phyloP scores from a whole-genome alignment of 495 filamentous ascomycete species.

The Aspergillus baeticus region DNA sequence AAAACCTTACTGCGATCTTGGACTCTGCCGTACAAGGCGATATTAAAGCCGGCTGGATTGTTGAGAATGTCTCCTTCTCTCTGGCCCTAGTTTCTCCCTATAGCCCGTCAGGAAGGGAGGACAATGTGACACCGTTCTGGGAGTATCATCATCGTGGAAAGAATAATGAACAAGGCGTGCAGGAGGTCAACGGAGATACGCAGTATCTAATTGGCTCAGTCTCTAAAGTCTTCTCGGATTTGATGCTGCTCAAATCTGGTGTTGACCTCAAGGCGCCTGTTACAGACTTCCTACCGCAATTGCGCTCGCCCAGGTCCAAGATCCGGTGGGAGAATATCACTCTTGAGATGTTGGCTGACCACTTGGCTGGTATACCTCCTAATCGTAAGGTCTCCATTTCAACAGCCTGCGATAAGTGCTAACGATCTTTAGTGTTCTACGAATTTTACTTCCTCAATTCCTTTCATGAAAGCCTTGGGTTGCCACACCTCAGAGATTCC shows the following conservation, averaged over 20 bases:
- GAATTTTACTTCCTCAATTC: slow-evolving; percentile 15
- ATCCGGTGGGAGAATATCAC: slow-evolving; percentile 18
- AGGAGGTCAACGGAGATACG: slow-evolving; percentile 5
- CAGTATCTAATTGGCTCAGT: slow-evolving; percentile 21
- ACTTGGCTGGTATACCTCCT: slow-evolving; percentile 16
- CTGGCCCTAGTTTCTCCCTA: slow-evolving; percentile 11
- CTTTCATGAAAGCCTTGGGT: slow-evolving; percentile 11
- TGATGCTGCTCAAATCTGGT: slow-evolving; percentile 17
- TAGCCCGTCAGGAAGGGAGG: neutral
- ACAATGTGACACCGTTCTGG: slow-evolving; percentile 11
- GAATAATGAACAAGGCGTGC: slow-evolving; percentile 1
- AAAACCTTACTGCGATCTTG: neutral
- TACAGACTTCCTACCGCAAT: slow-evolving; percentile 15
- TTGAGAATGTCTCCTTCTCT: slow-evolving; percentile 17
- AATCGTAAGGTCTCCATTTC: slow-evolving; percentile 4
- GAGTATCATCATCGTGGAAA: slow-evolving; percentile 20
- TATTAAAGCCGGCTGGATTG: slow-evolving; percentile 16
- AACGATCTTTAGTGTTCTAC: slow-evolving; percentile 3
- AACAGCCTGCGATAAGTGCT: neutral
- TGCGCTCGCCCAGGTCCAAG: neutral
- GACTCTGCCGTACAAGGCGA: slow-evolving; percentile 12
- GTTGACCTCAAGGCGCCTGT: slow-evolving; percentile 12
- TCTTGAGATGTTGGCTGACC: slow-evolving; percentile 13
- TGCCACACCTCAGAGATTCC: slow-evolving; percentile 11
- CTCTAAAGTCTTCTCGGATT: slow-evolving; percentile 17